Evolutionary conservation across 75 land plant species (phyloP), one percentile per base, ranked within the genome.

Genomic region (Selaginella moellendorffii): DNA sequence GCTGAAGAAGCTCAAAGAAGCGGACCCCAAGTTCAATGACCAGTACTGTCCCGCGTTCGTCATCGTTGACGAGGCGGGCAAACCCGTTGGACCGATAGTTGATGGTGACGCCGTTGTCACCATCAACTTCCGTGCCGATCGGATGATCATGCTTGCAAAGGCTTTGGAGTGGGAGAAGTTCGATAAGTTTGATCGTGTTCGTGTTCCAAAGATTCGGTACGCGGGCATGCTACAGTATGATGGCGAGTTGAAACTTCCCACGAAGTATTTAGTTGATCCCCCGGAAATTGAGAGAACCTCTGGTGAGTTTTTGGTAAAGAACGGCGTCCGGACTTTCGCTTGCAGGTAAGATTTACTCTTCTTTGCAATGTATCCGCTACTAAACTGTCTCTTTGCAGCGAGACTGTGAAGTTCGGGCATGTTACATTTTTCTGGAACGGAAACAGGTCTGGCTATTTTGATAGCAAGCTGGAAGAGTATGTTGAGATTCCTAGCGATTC

Each of bases 341-440:
- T 93, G 99, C 90, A 92, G 98, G 98, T 88, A 28, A 26, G 72
- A 24, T 67, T 8, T 65, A 18, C 12, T 17, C 30, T 65, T 17
- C 0, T 65, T 65, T 14, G 51, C 24, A 14, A 27, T 64, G 20
- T 21, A 20, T 23, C 46, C 29, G 9, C 2, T 61, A 61, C 10
- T 25, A 29, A 1, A 66, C 22, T 27, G 31, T 42, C 62, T 46
- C 29, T 20, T 30, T 24, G 28, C 89, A 93, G 98, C 79, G 98
- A 93, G 73, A 93, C 98, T 42, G 98, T 93, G 22, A 93, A 93
- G 51, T 93, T 93, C 76, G 98, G 98, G 14, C 98, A 93, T 68
- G 98, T 93, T 62, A 93, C 98, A 17, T 93, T 93, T 65, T 90
- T 93, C 76, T 93, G 98, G 98, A 93, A 93, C 71, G 98, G 98